Evolutionary conservation across 192 early-diverging fungal genomes (phyloP).

Genomic region (Linderina pennispora): DNA sequence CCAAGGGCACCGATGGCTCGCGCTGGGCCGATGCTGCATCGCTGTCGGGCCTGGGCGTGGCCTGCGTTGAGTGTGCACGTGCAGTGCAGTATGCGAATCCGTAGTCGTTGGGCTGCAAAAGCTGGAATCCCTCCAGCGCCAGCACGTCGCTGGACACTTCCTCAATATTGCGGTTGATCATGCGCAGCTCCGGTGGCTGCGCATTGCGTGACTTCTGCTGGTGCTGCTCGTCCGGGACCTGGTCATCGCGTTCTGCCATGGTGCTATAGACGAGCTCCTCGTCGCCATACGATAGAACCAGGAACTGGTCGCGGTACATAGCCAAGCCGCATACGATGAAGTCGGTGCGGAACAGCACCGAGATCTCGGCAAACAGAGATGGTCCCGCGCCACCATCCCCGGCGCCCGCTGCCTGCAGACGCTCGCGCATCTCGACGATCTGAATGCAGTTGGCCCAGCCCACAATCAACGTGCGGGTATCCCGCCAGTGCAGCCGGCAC

Average conservation of each 20-base stretch:
- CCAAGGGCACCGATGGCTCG: background rate
- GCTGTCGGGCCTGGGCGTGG: background rate
- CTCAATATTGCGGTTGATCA: slow-evolving; percentile 75
- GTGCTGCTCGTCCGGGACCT: slow-evolving; percentile 7
- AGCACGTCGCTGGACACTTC: slow-evolving; percentile 87
- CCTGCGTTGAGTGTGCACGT: background rate
- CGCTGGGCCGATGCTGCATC: background rate
- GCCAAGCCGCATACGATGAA: slow-evolving; percentile 82
- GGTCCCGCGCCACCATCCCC: slow-evolving; percentile 1
- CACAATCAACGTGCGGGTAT: slow-evolving; percentile 68
- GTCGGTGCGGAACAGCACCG: slow-evolving; percentile 48
- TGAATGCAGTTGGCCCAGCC: slow-evolving; percentile 96
- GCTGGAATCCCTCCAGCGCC: slow-evolving; percentile 74
- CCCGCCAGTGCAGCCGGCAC: slow-evolving; percentile 84
- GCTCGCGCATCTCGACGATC: slow-evolving; percentile 66
- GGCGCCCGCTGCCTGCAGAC: background rate
- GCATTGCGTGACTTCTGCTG: slow-evolving; percentile 38
- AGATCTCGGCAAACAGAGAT: slow-evolving; percentile 49
- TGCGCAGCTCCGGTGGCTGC: slow-evolving; percentile 81
- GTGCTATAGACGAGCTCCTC: slow-evolving; percentile 8
- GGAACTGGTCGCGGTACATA: slow-evolving; percentile 42
- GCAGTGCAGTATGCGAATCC: slow-evolving; percentile 60
- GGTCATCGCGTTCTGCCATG: slow-evolving; percentile 1
- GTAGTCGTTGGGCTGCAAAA: slow-evolving; percentile 95
- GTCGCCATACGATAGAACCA: slow-evolving; percentile 44